Evolutionary conservation across 139 green algal species (phyloP), one percentile per base, ranked within the genome.

Genomic region (Chlamydomonas eustigma): DNA sequence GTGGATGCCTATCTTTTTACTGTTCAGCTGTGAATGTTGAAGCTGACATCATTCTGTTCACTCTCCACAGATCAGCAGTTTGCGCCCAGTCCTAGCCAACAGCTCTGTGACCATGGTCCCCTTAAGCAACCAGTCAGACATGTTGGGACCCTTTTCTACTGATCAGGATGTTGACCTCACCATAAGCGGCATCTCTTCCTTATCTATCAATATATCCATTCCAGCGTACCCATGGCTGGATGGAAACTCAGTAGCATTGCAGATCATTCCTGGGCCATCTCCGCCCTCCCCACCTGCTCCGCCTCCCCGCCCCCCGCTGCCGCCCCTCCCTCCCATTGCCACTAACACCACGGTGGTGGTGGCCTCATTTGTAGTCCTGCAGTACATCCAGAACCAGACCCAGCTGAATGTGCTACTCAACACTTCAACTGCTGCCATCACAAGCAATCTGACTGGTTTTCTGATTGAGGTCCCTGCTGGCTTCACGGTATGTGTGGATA

Each of bases 141-240:
- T 33, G 32, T 33, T 78, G n/a, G 73, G 73, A 33, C 34, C 50
- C 18, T 78, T 51, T 12, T 38, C 37, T 36, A 34, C 30, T 35
- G 31, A 51, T 33, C 2, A 30, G 6, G 73, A 71, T 5, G 28
- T 78, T 51, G n/a, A n/a, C 22, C 34, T 74, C 71, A 12, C 71
- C 34, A 39, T 33, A 18, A 33, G 28, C 32, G 71, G 37, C 12
- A 31, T 68, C 18, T 28, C 39, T 50, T 76, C 39, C 12, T 28
- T 68, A 44, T 22, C 4, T 34, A 6, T 32, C 44, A 58, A 58
- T n/a, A 24, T 50, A 4, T 71, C 50, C 28, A 64, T 39, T 8
- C 50, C 34, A 31, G 73, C 50, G 3, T 25, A n/a, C 33, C 73
- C 73, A 3, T 78, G 73, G 73, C 32, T 78, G 24, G 73, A 78